Conservation (phyloP, 2,329 filamentous ascomycete genomes). For the Huntiella moniliformis region DNA sequence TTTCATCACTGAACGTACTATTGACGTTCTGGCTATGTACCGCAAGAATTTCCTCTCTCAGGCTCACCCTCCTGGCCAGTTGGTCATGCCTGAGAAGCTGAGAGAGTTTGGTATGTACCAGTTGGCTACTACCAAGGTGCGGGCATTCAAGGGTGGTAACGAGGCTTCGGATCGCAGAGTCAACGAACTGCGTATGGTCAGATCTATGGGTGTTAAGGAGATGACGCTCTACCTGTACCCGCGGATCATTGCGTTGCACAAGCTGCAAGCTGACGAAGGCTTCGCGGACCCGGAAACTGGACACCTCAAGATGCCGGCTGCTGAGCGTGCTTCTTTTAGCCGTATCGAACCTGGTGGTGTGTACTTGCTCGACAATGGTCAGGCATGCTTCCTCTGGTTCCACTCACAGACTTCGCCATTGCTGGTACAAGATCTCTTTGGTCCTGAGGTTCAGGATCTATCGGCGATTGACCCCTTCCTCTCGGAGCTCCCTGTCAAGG, state of each 20-base stretch:
- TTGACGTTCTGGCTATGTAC: conserved; percentile 81
- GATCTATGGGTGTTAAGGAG: conserved; percentile 70
- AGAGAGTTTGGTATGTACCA: conserved; percentile 97
- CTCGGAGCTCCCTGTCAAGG: conserved; percentile 60
- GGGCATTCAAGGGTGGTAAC: conserved; percentile 81
- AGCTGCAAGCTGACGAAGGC: conserved; percentile 68
- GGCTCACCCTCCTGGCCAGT: conserved; percentile 70
- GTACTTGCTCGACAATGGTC: conserved; percentile 90
- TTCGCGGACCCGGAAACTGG: conserved; percentile 78
- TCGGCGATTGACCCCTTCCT: conserved; percentile 66
- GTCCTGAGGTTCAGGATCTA: conserved; percentile 45
- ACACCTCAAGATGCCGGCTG: conserved; percentile 65
- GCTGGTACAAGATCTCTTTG: conserved; percentile 77
- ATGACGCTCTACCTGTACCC: conserved; percentile 88
- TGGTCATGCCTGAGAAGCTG: conserved; percentile 85
- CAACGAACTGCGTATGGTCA: conserved; percentile 79
- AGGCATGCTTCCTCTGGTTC: conserved; percentile 80
- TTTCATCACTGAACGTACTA: conserved; percentile 71
- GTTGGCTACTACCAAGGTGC: conserved; percentile 70
- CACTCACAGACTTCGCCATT: conserved; percentile 86
- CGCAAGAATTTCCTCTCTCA: conserved; percentile 76
- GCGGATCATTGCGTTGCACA: conserved; percentile 80
- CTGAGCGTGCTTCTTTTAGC: conserved; percentile 66
- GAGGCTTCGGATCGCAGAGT: conserved; percentile 82
- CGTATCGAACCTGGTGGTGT: conserved; percentile 82